Evolutionary conservation across 75 land plant species (phyloP).

Genomic region (Chamaecyparis obtusa): DNA sequence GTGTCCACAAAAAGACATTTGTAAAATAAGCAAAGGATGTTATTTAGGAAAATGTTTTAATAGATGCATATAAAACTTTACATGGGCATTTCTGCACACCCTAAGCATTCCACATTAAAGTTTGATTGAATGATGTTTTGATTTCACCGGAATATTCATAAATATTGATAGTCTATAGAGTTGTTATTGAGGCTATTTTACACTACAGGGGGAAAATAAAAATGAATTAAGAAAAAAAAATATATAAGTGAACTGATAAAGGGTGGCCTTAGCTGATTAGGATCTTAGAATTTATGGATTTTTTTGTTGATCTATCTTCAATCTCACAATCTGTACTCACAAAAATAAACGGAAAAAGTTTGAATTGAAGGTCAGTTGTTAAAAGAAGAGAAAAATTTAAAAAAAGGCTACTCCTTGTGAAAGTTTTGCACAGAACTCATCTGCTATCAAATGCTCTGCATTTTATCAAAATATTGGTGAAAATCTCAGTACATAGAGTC

Average conservation of each 20-base stretch:
- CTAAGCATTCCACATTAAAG: too few species aligned
- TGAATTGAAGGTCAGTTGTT: not conserved
- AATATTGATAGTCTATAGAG: too few species aligned
- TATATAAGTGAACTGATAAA: not conserved
- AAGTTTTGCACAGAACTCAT: slow-evolving; percentile 88
- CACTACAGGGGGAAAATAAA: too few species aligned
- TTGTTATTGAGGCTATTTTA: too few species aligned
- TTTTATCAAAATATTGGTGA: not conserved
- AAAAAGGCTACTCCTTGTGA: slow-evolving; percentile 83
- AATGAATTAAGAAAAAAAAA: not conserved
- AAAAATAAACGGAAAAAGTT: not conserved
- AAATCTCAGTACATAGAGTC: not conserved
- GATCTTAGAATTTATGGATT: slow-evolving; percentile 79
- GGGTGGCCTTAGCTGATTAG: not conserved
- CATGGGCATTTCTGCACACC: too few species aligned
- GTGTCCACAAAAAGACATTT: too few species aligned
- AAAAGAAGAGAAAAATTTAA: not conserved
- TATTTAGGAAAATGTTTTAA: too few species aligned
- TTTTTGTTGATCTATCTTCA: slow-evolving; percentile 78
- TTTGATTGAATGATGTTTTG: too few species aligned
- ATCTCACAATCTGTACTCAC: slow-evolving; percentile 63
- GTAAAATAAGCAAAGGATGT: too few species aligned
- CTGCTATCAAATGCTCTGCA: slow-evolving; percentile 83
- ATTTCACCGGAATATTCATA: too few species aligned
- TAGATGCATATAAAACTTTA: too few species aligned